These are phyloP conservation scores for Dalbergia cultrata DNA, from an alignment of 306 rosid species.

Conservation along the genomic window DNA sequence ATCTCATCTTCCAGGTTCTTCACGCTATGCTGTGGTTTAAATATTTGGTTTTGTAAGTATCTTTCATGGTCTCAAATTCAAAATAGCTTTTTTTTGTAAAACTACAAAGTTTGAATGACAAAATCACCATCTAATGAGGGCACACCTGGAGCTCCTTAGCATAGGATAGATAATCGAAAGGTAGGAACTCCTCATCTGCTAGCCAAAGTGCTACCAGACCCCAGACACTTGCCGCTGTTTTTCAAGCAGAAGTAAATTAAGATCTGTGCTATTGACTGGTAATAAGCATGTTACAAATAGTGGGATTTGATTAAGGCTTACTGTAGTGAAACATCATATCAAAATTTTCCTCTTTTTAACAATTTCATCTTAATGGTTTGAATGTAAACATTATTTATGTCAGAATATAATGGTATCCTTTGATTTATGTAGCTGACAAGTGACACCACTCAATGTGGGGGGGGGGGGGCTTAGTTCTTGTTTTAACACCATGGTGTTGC, in stretches of 20 bases:
- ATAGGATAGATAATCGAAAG: slow-evolving; percentile 68
- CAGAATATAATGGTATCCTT: too few species aligned
- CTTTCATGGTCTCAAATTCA: slow-evolving; percentile 34
- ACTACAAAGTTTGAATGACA: neutral
- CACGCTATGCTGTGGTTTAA: slow-evolving; percentile 51
- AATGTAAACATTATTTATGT: too few species aligned
- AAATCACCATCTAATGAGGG: slow-evolving; percentile 9
- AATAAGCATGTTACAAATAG: slow-evolving; percentile 12
- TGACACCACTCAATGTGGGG: too few species aligned
- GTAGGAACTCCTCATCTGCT: slow-evolving; percentile 72
- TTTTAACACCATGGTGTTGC: neutral
- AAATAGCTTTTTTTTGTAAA: neutral
- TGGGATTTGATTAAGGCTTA: slow-evolving; percentile 25
- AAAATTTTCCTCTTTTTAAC: neutral
- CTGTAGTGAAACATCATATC: neutral
- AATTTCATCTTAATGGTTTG: neutral
- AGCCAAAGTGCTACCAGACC: slow-evolving; percentile 80
- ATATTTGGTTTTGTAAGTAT: slow-evolving; percentile 31
- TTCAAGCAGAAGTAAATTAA: slow-evolving; percentile 37
- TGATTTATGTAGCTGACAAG: too few species aligned
- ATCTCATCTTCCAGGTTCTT: slow-evolving; percentile 55
- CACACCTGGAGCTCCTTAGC: slow-evolving; percentile 68
- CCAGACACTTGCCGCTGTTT: slow-evolving; percentile 77
- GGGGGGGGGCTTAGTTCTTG: too few species aligned
- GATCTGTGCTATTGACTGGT: neutral